Conservation (phyloP, 208 protist genomes). For the Endotrypanum monterogeii region DNA sequence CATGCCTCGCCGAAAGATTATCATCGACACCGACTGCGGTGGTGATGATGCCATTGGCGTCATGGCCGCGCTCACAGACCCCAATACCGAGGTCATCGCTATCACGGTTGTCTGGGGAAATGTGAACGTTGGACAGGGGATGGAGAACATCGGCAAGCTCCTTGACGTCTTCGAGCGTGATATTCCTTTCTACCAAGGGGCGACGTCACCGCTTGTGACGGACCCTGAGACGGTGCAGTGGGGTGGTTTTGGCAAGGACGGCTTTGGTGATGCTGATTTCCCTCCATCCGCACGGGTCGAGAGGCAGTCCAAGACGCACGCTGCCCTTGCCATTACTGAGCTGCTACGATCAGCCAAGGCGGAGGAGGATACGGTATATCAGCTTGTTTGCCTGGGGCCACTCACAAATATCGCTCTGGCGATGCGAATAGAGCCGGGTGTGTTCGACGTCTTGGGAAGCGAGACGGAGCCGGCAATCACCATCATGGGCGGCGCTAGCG, state of each 20-base stretch:
- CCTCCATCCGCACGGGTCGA: slow-evolving; percentile 42
- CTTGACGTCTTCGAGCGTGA: slow-evolving; percentile 72
- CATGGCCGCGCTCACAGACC: slow-evolving; percentile 73
- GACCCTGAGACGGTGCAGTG: slow-evolving; percentile 74
- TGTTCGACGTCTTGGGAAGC: slow-evolving; percentile 64
- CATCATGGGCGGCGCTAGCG: slow-evolving; percentile 74
- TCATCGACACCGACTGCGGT: slow-evolving; percentile 87
- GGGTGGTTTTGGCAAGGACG: slow-evolving; percentile 79
- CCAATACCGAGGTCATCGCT: slow-evolving; percentile 71
- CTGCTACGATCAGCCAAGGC: slow-evolving; percentile 45
- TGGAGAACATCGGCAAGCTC: slow-evolving; percentile 82
- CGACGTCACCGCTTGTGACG: slow-evolving; percentile 57
- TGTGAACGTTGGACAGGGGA: slow-evolving; percentile 75
- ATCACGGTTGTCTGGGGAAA: slow-evolving; percentile 82
- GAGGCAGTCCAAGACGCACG: slow-evolving; percentile 45
- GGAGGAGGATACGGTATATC: slow-evolving; percentile 49
- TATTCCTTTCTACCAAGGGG: slow-evolving; percentile 76
- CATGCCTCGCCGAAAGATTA: slow-evolving; percentile 74
- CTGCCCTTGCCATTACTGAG: slow-evolving; percentile 62
- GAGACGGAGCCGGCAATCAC: slow-evolving; percentile 67
- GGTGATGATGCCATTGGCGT: slow-evolving; percentile 87
- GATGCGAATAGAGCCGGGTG: slow-evolving; percentile 55
- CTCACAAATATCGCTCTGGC: slow-evolving; percentile 84
- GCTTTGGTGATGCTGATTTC: slow-evolving; percentile 77
- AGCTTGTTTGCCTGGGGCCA: slow-evolving; percentile 72